Percentiles rank a stretch among this genome's conserved stretches.
Conservation (phyloP, 2,329 filamentous ascomycete genomes). For the Colletotrichum brevisporum region DNA sequence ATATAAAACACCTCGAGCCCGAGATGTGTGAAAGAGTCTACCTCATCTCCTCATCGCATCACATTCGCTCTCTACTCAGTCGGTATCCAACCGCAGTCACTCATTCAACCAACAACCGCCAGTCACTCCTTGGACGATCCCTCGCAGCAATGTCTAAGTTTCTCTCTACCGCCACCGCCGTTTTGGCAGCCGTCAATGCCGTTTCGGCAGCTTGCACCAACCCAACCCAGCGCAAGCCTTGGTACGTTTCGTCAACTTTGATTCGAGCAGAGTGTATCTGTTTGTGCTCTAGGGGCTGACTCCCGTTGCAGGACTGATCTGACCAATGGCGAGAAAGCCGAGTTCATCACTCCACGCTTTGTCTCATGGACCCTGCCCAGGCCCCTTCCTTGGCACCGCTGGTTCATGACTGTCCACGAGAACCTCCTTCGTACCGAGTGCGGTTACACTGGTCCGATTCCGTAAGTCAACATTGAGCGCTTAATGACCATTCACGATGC, state of each 20-base stretch:
- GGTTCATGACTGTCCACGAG: slow-evolving; percentile 50
- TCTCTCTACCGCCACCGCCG: not conserved
- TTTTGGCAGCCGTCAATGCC: not conserved
- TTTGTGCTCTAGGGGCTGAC: not conserved
- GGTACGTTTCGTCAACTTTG: not conserved
- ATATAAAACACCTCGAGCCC: no score
- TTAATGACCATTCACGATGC: not conserved
- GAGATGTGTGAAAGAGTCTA: no score
- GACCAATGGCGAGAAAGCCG: slow-evolving; percentile 21
- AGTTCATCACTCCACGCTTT: slow-evolving; percentile 29
- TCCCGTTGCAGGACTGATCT: slow-evolving; percentile 10
- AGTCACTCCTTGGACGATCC: no score
- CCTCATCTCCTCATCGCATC: no score
- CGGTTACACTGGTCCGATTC: slow-evolving; percentile 50
- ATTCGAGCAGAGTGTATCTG: not conserved
- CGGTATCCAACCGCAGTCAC: no score
- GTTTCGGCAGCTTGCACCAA: not conserved
- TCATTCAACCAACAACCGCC: no score
- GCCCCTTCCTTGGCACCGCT: slow-evolving; percentile 53
- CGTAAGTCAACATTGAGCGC: slow-evolving; percentile 45
- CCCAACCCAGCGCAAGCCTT: not conserved
- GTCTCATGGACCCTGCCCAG: slow-evolving; percentile 31
- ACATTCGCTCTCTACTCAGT: no score
- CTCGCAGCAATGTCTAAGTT: not conserved
- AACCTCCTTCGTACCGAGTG: slow-evolving; percentile 48